Evolutionary conservation across 352 stramenopile genomes (phyloP), one percentile per base, ranked within the genome.

Genomic region (Pythium aphanidermatum): DNA sequence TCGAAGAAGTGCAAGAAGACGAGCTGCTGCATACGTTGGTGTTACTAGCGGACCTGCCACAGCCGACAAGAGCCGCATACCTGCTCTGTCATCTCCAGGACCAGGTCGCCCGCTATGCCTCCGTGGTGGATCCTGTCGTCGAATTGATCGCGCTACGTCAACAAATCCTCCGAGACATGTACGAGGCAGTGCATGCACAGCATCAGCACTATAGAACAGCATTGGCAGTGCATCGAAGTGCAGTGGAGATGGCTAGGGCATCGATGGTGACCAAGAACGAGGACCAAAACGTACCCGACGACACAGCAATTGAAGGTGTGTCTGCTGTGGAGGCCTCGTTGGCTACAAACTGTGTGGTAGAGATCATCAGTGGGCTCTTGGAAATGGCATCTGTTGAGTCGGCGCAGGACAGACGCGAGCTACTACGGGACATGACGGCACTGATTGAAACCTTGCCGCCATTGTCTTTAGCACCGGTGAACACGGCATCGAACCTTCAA

Each of bases 151-250:
- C 60, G 19, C 53, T 89, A 21, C 58, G 71, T 1, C 56, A 64
- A 0, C 63, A 81, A 24, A 76, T 92, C 36, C 53, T 92, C 27
- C 60, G 66, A 0, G 76, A 63, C 21, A 67, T 91, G 28, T 67
- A 82, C 32, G 72, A 80, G 4, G 73, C 74, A 0, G 59, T 82
- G 5, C 16, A 60, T 4, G 25, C 29, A 16, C 41, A 57, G 39
- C 46, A 63, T 17, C 17, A 55, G 20, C 46, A 49, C 25, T 35
- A n/a, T 20, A 33, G 31, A 3, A 28, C 24, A 10, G 20, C 21
- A 14, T 21, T 32, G 13, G 11, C 27, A 10, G 43, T 28, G 43
- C 41, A 55, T 17, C 19, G 14, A 7, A 16, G 35, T 5, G 36
- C 44, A 0, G 45, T 44, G 4, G 30, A 50, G 5, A 11, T 46